Base-by-base conservation (phyloP, 768 basidiomycete genomes). In the Boletus coccyginus region DNA sequence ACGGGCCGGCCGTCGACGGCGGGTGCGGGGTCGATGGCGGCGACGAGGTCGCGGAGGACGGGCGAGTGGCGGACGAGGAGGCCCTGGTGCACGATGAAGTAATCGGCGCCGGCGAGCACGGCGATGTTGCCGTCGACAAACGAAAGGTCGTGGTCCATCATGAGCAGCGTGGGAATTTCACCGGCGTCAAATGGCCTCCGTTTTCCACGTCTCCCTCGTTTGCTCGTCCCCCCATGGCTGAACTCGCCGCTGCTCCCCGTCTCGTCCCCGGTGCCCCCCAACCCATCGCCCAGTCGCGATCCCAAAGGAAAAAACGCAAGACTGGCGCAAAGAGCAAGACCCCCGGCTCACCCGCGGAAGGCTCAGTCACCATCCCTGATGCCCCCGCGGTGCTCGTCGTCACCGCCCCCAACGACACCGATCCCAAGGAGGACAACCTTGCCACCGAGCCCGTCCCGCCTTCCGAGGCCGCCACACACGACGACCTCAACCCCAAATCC, bases 201-300 rank as follows among this genome's bases (percentile, higher is more conserved):
- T 2, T 60, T 50, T 46, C 51, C 62, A 46, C 46, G 17, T 49
- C 38, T 39, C 17, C 27, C 55, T 47, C 31, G 35, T 49, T 50
- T 50, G 56, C 50, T 24, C 43, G 7, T 21, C 46, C 52, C 36
- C 31, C 41, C 56, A 80, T 78, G 77, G 65, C 70, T 47, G 76
- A 74, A 45, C 21, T 38, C 16, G 63, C 70, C 46, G 7, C 64
- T 31, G 60, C 72, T 36, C 71, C 74, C 35, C 87, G 91, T 54
- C 66, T 88, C 59, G 79, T 93, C 55, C 91, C 91, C 27, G 91
- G 91, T 45, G 91, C 91, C 13, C 89, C 85, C 52, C 84, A 86
- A 0, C 82, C 85, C 42, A 62, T 78, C 6, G 74, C 84, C 1
- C 57, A 74, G 5, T 79, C 87, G 38, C 91, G 91, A 69, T 75